Base-by-base conservation (phyloP, 1,284 basidiomycete genomes). In the Laetiporus sulphureus region DNA sequence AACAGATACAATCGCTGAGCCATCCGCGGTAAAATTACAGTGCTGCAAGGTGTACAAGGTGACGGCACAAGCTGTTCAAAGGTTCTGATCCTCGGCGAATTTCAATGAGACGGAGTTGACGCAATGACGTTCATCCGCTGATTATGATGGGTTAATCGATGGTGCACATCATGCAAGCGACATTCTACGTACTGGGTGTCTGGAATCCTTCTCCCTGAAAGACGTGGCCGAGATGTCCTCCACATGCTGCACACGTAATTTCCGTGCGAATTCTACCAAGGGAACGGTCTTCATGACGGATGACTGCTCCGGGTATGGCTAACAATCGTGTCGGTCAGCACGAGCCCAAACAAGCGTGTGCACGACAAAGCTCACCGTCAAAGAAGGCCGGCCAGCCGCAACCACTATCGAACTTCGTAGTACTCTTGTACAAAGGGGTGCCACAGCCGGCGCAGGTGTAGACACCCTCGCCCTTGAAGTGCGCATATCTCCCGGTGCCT, bases 321-420 rank as follows among this genome's bases (percentile, higher is more conserved):
- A 46, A 29, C 20, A 35, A 43, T 5, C 18, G 31, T 12, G 42
- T 39, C 6, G 30, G 16, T 16, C 22, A 45, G 16, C 7, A 27
- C 13, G 13, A 15, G 19, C 18, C 13, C 11, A 11, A 36, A 18
- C 19, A 19, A n/a, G n/a, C 18, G n/a, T n/a, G n/a, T n/a, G n/a
- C n/a, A n/a, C n/a, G n/a, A n/a, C n/a, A n/a, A n/a, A 4, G 23
- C 51, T 42, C 29, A 85, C 85, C 84, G 58, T 95, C 92, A 60
- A 87, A 97, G 73, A 94, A 97, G 1, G 92, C 92, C n/a, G 92
- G 93, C 92, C 92, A 97, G 23, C 92, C 93, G 57, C 92, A 97
- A 8, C 91, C 91, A 43, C 87, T 91, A 55, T 88, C 76, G 65
- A 96, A 97, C 66, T 97, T 97, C 50, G 90, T 92, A 23, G 72